Evolutionary conservation across 192 early-diverging fungal genomes (phyloP), one percentile per base, ranked within the genome.

Genomic region (Jimgerdemannia lactiflua): DNA sequence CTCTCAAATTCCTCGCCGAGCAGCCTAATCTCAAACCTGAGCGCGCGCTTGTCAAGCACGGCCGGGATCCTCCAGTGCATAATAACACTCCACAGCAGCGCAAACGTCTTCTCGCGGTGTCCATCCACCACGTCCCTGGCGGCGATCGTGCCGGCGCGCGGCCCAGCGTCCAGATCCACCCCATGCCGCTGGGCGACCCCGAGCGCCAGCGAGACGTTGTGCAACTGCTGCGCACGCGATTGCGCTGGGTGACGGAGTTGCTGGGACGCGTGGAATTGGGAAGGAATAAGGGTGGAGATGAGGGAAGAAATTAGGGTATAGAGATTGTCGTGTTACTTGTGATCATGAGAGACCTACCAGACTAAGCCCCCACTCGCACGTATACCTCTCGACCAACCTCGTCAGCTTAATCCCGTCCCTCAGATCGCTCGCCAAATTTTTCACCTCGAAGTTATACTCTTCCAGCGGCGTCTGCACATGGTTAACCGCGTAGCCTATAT

Each of bases 51-150:
- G 19, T 82, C 81, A 43, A 82, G 63, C 17, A 82, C 67, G 3
- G 77, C 81, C 19, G 81, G 71, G 4, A 82, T 78, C 39, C 77
- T 78, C 81, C 81, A 82, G 39, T 79, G 77, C 63, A 82, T 70
- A 43, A 82, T 82, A 44, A 82, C 64, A 17, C 79, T 82, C 81
- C 81, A 82, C 11, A 82, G 63, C 17, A 82, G 66, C 3, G 77
- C 81, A 77, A 82, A 82, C 4, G 77, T 82, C 69, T 82, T 82
- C 68, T 82, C 81, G 11, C 81, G 78, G 17, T 82, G 77, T 10
- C 81, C 81, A 42, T 82, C 81, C 1, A 82, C 81, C 49, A 82
- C 74, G n/a, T 82, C 81, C 18, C 75, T 67, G 42, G 81, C 42
- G 40, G 11, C 67, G 17, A 82, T 78, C 18, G 74, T 43, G 20